Conservation (phyloP, 2,329 filamentous ascomycete genomes). For the Aureobasidium uvarum region DNA sequence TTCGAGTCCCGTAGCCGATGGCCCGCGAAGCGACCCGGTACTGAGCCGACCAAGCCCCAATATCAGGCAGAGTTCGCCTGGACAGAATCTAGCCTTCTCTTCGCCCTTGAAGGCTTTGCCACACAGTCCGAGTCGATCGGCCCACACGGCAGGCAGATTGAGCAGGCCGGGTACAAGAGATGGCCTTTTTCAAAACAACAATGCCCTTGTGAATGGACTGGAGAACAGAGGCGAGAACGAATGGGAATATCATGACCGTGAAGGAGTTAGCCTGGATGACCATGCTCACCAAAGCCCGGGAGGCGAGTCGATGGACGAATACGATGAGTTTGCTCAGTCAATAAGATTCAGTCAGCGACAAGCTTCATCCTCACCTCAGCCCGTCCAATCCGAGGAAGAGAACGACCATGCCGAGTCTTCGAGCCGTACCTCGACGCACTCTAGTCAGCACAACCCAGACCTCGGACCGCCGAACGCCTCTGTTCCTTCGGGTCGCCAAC, state of each 20-base stretch:
- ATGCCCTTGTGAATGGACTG: not conserved
- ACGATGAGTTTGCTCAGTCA: slow-evolving; percentile 40
- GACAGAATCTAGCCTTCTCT: slow-evolving; percentile 27
- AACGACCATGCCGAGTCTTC: slow-evolving; percentile 1
- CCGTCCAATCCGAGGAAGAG: not conserved
- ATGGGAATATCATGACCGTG: slow-evolving; percentile 27
- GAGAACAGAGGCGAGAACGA: slow-evolving; percentile 18
- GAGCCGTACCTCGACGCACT: slow-evolving; percentile 10
- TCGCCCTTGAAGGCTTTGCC: slow-evolving; percentile 27
- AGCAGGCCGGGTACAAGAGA: slow-evolving; percentile 25
- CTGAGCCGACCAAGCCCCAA: slow-evolving; percentile 49
- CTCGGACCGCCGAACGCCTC: not conserved
- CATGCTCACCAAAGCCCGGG: not conserved
- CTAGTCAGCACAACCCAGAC: not conserved
- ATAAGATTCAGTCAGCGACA: slow-evolving; percentile 36
- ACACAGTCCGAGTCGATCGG: slow-evolving; percentile 32
- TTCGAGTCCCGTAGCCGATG: slow-evolving; percentile 45
- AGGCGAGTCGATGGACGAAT: slow-evolving; percentile 38
- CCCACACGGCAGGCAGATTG: not conserved
- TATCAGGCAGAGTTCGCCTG: slow-evolving; percentile 38
- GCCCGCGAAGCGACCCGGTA: slow-evolving; percentile 44
- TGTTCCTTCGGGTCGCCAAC: not conserved
- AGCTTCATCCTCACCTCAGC: slow-evolving; percentile 7
- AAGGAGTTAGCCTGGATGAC: slow-evolving; percentile 27
- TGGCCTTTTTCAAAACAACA: slow-evolving; percentile 25